phyloP scores from a whole-genome alignment of 805 yeast genomes.

The Yamadazyma tumulicola region DNA sequence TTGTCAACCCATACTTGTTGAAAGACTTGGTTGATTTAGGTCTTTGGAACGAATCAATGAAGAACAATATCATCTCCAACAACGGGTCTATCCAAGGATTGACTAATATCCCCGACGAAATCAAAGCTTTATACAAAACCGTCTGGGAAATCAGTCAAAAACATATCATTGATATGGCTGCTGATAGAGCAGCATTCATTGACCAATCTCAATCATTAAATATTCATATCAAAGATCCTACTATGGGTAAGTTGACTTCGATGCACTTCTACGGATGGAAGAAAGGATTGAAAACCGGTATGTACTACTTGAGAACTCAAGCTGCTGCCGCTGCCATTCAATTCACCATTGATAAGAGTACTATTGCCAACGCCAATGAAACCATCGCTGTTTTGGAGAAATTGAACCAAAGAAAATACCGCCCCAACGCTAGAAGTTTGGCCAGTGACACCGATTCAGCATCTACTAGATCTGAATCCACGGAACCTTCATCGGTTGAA shows the following conservation, averaged over 20 bases:
- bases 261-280: slow-evolving; percentile 99
- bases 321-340: slow-evolving; percentile 97
- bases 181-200: slow-evolving; percentile 75
- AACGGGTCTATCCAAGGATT: slow-evolving; percentile 57
- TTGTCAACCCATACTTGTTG: slow-evolving; percentile 57
- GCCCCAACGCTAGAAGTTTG: slow-evolving; percentile 13
- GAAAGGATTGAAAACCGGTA: slow-evolving; percentile 97
- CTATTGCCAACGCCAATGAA: slow-evolving; percentile 37
- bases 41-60: slow-evolving; percentile 56
- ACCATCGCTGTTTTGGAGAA: slow-evolving; percentile 37
- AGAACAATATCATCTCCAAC: slow-evolving; percentile 51
- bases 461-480: slow-evolving; percentile 25
- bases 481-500: slow-evolving; percentile 43
- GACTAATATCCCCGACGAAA: slow-evolving; percentile 51
- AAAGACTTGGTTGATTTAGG: slow-evolving; percentile 58
- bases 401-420: slow-evolving; percentile 38
- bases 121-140: slow-evolving; percentile 54
- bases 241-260: slow-evolving; percentile 93
- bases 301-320: slow-evolving; percentile 96
- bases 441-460: slow-evolving; percentile 20
- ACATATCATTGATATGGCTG: slow-evolving; percentile 58
- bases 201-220: slow-evolving; percentile 94
- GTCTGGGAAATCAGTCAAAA: slow-evolving; percentile 63
- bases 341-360: slow-evolving; percentile 54
- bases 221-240: slow-evolving; percentile 82